These are phyloP conservation scores for Metarhizium guizhouense DNA, from an alignment of 2,329 filamentous ascomycete genomes.

Conservation along the genomic window DNA sequence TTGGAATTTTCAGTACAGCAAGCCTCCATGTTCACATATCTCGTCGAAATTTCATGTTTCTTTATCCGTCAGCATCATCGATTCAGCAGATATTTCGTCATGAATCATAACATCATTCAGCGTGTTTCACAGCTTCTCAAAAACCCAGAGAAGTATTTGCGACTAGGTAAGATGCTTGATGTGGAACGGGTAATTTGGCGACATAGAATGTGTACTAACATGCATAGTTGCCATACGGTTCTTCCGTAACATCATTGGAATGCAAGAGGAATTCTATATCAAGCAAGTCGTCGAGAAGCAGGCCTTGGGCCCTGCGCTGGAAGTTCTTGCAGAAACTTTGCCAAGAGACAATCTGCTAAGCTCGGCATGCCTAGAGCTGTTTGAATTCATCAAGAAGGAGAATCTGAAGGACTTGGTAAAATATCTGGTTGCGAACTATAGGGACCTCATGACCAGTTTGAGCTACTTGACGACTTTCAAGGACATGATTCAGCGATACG, in stretches of 20 bases:
- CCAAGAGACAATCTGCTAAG: constrained; percentile 88
- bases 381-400: constrained; percentile 81
- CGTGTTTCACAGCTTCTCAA: constrained; percentile 75
- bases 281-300: constrained; percentile 74
- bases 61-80: constrained; percentile 85
- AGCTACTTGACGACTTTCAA: constrained; percentile 82
- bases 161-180: constrained; percentile 55
- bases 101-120: constrained; percentile 67
- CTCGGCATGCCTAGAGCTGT: constrained; percentile 88
- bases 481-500: constrained; percentile 65
- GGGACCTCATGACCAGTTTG: constrained; percentile 65
- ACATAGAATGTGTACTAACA: neutral
- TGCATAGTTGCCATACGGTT: constrained; percentile 76
- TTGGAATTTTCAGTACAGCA: constrained; percentile 71
- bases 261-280: constrained; percentile 88
- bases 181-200: neutral
- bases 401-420: constrained; percentile 72
- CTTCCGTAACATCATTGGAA: constrained; percentile 74
- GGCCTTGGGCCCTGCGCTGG: constrained; percentile 74
- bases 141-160: constrained; percentile 84
- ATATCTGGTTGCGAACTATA: constrained; percentile 76
- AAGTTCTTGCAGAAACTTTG: constrained; percentile 77
- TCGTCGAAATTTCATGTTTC: constrained; percentile 89
- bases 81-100: constrained; percentile 80
- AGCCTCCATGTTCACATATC: constrained; percentile 80